Evolutionary conservation across 2,329 filamentous ascomycete genomes (phyloP), one percentile per base, ranked within the genome.

Genomic region (Verticillium tricorpus): DNA sequence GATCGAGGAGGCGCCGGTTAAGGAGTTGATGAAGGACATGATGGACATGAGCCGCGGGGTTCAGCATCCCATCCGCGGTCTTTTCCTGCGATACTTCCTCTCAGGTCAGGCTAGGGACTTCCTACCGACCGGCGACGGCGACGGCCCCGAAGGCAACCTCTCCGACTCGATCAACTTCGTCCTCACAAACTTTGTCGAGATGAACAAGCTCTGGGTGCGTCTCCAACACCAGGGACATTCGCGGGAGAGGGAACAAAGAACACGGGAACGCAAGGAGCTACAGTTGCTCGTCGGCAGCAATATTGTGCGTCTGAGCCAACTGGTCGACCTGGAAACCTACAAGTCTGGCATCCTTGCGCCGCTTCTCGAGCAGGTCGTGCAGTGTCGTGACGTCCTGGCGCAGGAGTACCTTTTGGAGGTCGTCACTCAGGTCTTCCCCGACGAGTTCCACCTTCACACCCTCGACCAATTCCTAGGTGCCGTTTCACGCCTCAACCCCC

Each of bases 21-120:
- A 99, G 79, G 95, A 99, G 81, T 92, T 99, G 65, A 99, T 99
- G 95, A 99, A 99, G 79, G 95, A 99, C 76, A 99, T 99, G 95
- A 99, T 99, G 95, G 95, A 99, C 77, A 99, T 99, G 95, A 98
- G 93, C 77, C 87, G 95, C 66, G 95, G 95, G 61, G 93, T 99
- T 25, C 95, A 99, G 73, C 95, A 99, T 76, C 95, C 95, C 17
- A 93, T 97, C 65, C 91, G 95, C 62, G 95, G 95, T 19, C 82
- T 99, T 61, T 99, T 99, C 74, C 79, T 99, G 70, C 89, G 95
- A 72, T 99, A 99, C 78, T 99, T 97, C 73, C 85, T 99, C 59
- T 95, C 92, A 28, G 94, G 95, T 40, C 95, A 99, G 79, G 94
- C 95, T 45, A 86, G 95, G 70, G 95, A 99, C 76, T 88, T 87